Evolutionary conservation across 2,329 filamentous ascomycete species (phyloP), one percentile per base, ranked within the genome.

Genomic region (Penicillium sp.): DNA sequence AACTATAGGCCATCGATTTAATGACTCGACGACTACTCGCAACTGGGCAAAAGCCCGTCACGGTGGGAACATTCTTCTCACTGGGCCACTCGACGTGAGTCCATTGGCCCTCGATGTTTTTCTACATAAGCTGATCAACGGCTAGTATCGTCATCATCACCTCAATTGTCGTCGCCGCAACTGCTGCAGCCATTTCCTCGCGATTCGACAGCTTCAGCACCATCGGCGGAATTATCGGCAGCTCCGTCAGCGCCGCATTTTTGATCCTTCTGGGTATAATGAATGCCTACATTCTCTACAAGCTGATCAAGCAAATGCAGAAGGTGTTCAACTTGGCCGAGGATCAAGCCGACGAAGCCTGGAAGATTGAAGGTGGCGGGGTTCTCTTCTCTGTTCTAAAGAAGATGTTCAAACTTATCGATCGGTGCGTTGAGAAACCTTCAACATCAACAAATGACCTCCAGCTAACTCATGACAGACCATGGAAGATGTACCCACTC

Each of bases 401-500:
- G 51, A 82, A 78, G 54, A 79, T 95, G 54, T 96, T 97, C 72
- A 84, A 83, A 38, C 76, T 95, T 22, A 82, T 86, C 62, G 79
- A 86, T 60, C 72, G 76, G 68, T 77, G 56, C 30, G 63, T 51
- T 13, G 13, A 22, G 8, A 7, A 10, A 2, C 9, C 4, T 9
- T 4, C 16, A 13, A 22, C 24, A 1, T 24, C 14, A n/a, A 5
- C 18, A 22, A 8, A 1, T 22, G 2, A 6, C 4, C 10, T 7
- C 35, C 39, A 13, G 40, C 20, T 40, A 18, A 53, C 24, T 22
- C 4, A 31, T 36, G 9, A 7, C 41, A 76, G 74, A 1, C 72
- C 74, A 0, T 97, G 92, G 92, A 97, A 97, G 71, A 96, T 96
- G 91, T 94, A 95, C 61, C 91, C 90, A 0, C 76, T 96, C 0